Base-by-base conservation (phyloP, 2,329 filamentous ascomycete genomes). In the Cladosporium velox region DNA sequence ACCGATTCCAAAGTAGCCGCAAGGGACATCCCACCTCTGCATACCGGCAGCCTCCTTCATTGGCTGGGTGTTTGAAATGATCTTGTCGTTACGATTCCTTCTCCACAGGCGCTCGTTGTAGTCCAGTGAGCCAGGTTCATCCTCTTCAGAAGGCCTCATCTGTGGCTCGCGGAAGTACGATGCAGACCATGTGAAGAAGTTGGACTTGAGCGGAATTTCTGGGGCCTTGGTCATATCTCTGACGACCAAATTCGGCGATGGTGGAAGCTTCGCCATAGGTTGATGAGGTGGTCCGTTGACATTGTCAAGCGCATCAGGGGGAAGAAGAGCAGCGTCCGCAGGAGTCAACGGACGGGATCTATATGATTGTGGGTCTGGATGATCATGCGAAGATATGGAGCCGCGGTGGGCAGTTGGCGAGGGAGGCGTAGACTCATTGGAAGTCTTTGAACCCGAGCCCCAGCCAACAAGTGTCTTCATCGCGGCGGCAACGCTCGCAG, bases 141-240 rank as follows among this genome's bases (percentile, higher is more conserved):
- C 95, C 28, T 93, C 91, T 77, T 99, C 95, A 66, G 91, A 93
- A 3, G 92, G 90, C 76, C 95, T 96, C 95, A 99, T 98, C 79
- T 99, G 95, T 35, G 95, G 95, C 77, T 98, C 93, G 34, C 93
- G 91, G 84, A 98, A 99, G 77, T 99, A 98, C 78, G 88, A 94
- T 54, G 95, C 93, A 4, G 93, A 97, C 93, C 94, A 99, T 69
- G 97, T 92, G 69, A 97, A 84, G 78, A 98, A 96, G 10, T 86
- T 89, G 76, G 93, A 97, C 67, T 86, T 86, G 21, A 99, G 78
- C 1, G 95, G 95, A 32, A 98, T 85, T 14, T 78, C 79, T 1
- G 91, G 90, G 11, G 82, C 72, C 63, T 87, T 81, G 0, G 84
- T 82, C 34, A 87, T 76, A 67, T 88, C 84, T 66, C 89, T 86